Base-by-base conservation (phyloP, 331 rosid species). In the Telfairia occidentalis region DNA sequence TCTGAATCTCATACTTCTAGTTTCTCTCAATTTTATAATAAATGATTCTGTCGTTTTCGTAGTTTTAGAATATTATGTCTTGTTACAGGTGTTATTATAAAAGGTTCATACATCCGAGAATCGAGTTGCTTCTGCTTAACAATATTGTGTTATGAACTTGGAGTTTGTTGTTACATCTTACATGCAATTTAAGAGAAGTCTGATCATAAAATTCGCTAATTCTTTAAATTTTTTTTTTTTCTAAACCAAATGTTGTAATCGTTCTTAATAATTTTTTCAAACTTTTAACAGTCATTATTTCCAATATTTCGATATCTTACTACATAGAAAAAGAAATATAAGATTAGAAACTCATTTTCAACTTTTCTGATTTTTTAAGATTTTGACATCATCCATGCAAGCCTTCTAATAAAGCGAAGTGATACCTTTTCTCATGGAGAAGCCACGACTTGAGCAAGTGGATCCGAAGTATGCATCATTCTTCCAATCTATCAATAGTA, bases 381-480 rank as follows among this genome's bases (percentile, higher is more conserved):
- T 91, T 85, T 49, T 89, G 94, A 60, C 90, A 85, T 85, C 92
- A 88, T 73, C 71, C 79, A 75, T 63, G 78, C 89, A 87, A 35
- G 97, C 97, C 59, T 82, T 85, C 52, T 64, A 48, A 48, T 48
- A 48, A 45, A 78, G 70, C 87, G 85, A 60, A 83, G 73, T 19
- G 80, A 73, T 71, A 84, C 82, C 75, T 85, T 86, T 49, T 78
- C 82, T 80, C 78, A 81, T 57, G 86, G 29, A 61, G 81, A 72
- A 46, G 66, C 78, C 43, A 82, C 73, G 24, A 75, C 78, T 53
- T 74, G 76, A 48, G 70, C 15, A 19, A 86, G 59, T 8, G 77
- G 73, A 53, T 82, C 78, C 63, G 86, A 43, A 74, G 77, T 21
- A 66, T 72, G 76, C 81, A 82, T 86, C 85, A 87, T 77, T 80